Evolutionary conservation across 2,329 filamentous ascomycete genomes (phyloP), one percentile per base, ranked within the genome.

Genomic region (Arthrinium puccinioides): DNA sequence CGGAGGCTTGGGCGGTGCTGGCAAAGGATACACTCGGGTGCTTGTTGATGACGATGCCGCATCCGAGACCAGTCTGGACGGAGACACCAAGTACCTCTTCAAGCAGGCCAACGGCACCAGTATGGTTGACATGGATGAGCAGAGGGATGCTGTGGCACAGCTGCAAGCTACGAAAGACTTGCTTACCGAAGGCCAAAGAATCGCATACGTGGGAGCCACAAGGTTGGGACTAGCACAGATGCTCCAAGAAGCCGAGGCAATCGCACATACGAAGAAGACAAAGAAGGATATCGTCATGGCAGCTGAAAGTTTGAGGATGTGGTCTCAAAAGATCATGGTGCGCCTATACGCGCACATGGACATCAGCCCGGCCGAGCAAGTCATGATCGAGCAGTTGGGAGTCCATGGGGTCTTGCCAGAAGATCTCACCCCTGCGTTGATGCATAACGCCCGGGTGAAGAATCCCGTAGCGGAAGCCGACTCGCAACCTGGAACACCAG

Each of bases 281-380:
- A 92, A 83, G 61, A 96, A 90, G 58, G 67, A 79, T 29, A 58
- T 88, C 9, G 71, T 76, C 21, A 65, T 82, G 43, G 77, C 84
- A 1, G 66, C 79, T 9, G 92, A 96, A 59, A 76, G 81, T 24
- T 82, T 86, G 66, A 84, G 84, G 60, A 96, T 96, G 84, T 98
- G 90, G 90, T 81, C 85, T 39, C 92, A 98, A 59, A 94, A 94
- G 66, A 94, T 95, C 74, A 98, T 98, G 89, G 79, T 96, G 42
- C 79, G 90, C 18, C 60, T 98, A 10, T 98, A 97, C 59, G 69
- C 79, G 10, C 92, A 98, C 61, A 98, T 98, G 92, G 92, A 98
- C 42, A 94, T 98, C 52, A 88, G 82, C 53, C 70, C 82, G 16
- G 82, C 77, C 11, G 92, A 98, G 62, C 92, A 98, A 66, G 71